A percentile compares a stretch with the other conserved stretches of the same genome.
Evolutionary conservation across 306 rosid species (phyloP).

Genomic region (Pueraria montana): DNA sequence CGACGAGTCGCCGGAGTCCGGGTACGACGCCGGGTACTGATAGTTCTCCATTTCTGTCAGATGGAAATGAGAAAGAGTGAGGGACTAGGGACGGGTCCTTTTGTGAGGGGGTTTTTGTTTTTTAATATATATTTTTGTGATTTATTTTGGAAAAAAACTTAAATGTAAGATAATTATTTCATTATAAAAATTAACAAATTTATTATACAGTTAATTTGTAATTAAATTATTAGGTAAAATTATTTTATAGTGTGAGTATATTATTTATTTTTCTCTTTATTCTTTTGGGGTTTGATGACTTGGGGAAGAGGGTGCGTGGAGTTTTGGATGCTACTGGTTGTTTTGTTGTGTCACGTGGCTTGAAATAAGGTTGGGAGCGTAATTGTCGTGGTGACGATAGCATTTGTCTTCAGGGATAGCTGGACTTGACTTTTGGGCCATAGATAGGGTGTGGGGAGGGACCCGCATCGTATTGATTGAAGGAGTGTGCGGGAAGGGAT

Average conservation of each 20-base stretch:
- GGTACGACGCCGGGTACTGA: constrained; percentile 70
- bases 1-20: constrained; percentile 84
- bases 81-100: too few relatives aligned
- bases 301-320: neutral
- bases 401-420: neutral
- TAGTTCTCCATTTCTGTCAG: constrained; percentile 70
- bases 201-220: too few relatives aligned
- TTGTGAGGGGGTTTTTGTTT: neutral
- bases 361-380: neutral
- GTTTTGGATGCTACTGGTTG: neutral
- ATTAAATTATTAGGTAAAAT: too few relatives aligned
- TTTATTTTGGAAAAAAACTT: too few relatives aligned
- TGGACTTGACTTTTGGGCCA: constrained; percentile 28
- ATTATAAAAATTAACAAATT: too few relatives aligned
- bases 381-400: constrained; percentile 5
- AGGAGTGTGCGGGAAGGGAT: constrained; percentile 38
- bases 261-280: too few relatives aligned
- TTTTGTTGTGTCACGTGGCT: constrained; percentile 41
- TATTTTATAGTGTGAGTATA: too few relatives aligned
- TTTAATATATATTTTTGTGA: neutral
- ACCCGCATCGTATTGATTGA: constrained; percentile 46
- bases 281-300: too few relatives aligned
- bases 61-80: neutral
- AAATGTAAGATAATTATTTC: too few relatives aligned
- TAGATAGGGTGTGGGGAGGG: constrained; percentile 36